phyloP scores from a whole-genome alignment of 441 rosid species.

The Kokia cookei region DNA sequence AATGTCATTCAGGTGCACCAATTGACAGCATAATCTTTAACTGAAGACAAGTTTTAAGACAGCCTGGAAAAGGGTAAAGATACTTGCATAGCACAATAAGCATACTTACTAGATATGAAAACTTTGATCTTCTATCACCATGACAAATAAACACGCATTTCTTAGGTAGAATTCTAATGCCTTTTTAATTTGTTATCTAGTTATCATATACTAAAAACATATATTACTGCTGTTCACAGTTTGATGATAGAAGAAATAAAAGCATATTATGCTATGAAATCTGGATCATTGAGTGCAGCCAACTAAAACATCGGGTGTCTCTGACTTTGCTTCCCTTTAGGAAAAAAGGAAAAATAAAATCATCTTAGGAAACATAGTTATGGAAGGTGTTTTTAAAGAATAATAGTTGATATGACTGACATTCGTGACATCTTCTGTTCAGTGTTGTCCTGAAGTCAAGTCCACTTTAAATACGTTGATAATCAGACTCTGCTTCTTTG shows the following conservation, averaged over 20 bases:
- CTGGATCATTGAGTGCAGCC: not conserved
- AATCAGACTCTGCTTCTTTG: not conserved
- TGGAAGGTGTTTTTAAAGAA: not conserved
- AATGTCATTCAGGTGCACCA: not conserved
- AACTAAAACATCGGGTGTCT: not conserved
- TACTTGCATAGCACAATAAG: not conserved
- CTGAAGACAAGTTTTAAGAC: not conserved
- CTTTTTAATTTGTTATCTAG: not conserved
- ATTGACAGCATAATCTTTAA: not conserved
- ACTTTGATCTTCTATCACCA: not conserved
- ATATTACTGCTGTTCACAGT: not conserved
- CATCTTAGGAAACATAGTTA: not conserved
- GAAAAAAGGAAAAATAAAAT: not conserved
- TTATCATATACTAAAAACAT: not conserved
- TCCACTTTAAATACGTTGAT: not conserved
- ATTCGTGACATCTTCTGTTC: not conserved
- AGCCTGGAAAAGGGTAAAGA: not conserved
- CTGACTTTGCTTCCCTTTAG: not conserved
- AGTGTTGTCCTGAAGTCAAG: not conserved
- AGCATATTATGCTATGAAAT: not conserved
- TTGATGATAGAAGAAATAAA: not conserved
- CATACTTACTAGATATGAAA: not conserved
- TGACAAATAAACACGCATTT: not conserved
- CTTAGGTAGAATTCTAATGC: not conserved
- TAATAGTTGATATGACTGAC: not conserved